A percentile compares a stretch with the other conserved stretches of the same genome.
These are phyloP conservation scores for Sugiyamaella sp. DNA, from an alignment of 1,139 yeast species.

Conservation along the genomic window DNA sequence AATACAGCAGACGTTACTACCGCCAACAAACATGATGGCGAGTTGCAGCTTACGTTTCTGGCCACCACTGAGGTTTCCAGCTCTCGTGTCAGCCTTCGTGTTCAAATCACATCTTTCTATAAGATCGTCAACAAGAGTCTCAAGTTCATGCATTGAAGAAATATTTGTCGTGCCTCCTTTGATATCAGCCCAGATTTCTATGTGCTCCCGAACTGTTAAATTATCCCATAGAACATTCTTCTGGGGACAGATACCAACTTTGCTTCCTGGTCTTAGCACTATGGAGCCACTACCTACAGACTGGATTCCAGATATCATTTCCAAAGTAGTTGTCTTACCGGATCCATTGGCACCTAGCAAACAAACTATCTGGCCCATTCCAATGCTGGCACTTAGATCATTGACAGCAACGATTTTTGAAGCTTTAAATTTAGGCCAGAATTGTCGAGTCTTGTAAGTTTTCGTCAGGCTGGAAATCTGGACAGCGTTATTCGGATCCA, in stretches of 20 bases:
- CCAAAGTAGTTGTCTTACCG: conserved; percentile 46
- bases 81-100: conserved; percentile 31
- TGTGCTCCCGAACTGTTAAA: conserved; percentile 42
- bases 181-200: conserved; percentile 41
- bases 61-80: conserved; percentile 70
- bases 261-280: conserved; percentile 34
- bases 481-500: conserved; percentile 30
- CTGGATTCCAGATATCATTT: conserved; percentile 45
- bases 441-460: conserved; percentile 27
- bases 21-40: conserved; percentile 53
- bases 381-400: conserved; percentile 35
- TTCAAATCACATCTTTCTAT: conserved; percentile 40
- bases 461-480: conserved; percentile 33
- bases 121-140: conserved; percentile 28
- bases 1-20: conserved; percentile 43
- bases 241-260: conserved; percentile 46
- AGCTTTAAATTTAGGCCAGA: conserved; percentile 22
- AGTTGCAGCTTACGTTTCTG: conserved; percentile 89
- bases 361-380: conserved; percentile 41
- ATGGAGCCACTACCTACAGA: conserved; percentile 37
- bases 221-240: conserved; percentile 44
- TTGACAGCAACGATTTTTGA: conserved; percentile 40
- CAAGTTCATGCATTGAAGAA: conserved; percentile 24
- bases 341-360: conserved; percentile 46
- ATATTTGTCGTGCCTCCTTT: conserved; percentile 33